Conservation (phyloP, 2,329 filamentous ascomycete genomes). For the Kalaharituber pfeilii region DNA sequence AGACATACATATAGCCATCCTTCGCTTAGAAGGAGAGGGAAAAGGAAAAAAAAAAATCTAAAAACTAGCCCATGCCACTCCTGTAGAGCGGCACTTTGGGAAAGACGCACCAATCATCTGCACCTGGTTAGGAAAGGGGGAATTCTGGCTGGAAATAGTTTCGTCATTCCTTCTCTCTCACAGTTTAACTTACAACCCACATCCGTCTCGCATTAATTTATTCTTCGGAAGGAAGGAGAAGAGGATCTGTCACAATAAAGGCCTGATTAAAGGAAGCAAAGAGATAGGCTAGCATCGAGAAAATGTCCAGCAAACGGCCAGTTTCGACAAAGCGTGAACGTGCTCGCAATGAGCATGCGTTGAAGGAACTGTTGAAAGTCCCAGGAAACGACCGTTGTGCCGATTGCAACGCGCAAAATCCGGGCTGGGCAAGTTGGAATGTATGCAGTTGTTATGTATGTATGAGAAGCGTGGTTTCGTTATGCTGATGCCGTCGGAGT, state of each 20-base stretch:
- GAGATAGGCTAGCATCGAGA: not conserved
- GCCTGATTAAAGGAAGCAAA: not conserved
- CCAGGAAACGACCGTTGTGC: conserved; percentile 87
- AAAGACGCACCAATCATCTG: too few relatives aligned
- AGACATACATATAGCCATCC: too few relatives aligned
- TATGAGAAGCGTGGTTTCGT: not conserved
- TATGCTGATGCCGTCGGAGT: not conserved
- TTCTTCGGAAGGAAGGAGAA: not conserved
- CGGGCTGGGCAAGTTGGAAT: conserved; percentile 96
- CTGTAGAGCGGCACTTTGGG: too few relatives aligned
- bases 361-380: conserved; percentile 74
- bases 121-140: too few relatives aligned
- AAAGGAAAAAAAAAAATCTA: too few relatives aligned
- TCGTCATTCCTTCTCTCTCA: too few relatives aligned
- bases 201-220: too few relatives aligned
- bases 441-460: conserved; percentile 37
- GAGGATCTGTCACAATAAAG: not conserved
- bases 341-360: conserved; percentile 80
- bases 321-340: conserved; percentile 74
- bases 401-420: conserved; percentile 80
- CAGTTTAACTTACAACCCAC: too few relatives aligned
- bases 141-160: too few relatives aligned
- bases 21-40: too few relatives aligned
- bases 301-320: not conserved
- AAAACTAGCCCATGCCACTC: too few relatives aligned